Percentiles rank a stretch among this genome's conserved stretches.
Conservation (phyloP, 2,329 filamentous ascomycete species). For the Plenodomus biglobosus region DNA sequence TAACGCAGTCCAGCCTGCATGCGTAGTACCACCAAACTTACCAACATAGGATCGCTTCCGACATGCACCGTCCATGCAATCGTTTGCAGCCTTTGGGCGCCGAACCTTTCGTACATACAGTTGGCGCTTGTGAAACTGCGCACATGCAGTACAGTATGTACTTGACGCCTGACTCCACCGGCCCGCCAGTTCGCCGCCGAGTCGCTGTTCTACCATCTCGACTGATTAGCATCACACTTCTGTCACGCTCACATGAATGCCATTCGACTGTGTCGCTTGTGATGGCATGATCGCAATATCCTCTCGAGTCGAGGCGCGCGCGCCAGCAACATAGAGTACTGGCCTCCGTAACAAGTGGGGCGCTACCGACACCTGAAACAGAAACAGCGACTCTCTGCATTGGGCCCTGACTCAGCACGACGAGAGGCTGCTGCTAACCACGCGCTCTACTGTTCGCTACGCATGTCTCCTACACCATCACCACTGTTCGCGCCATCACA, state of each 20-base stretch:
- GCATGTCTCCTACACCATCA: neutral
- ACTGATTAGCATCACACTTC: slow-evolving; percentile 15
- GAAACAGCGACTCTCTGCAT: slow-evolving; percentile 12
- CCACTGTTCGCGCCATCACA: slow-evolving; percentile 5
- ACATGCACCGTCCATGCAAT: slow-evolving; percentile 9
- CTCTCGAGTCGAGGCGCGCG: slow-evolving; percentile 23
- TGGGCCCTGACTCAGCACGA: slow-evolving; percentile 15
- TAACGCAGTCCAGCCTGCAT: no score
- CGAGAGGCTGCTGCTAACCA: slow-evolving; percentile 8
- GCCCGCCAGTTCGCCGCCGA: slow-evolving; percentile 7
- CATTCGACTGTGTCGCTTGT: slow-evolving; percentile 17
- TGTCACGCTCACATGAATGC: slow-evolving; percentile 16
- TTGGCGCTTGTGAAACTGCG: neutral
- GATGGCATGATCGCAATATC: slow-evolving; percentile 17
- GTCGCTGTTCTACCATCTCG: slow-evolving; percentile 10
- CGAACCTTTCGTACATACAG: neutral
- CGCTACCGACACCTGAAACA: slow-evolving; percentile 18
- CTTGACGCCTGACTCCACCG: neutral
- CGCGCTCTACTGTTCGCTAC: slow-evolving; percentile 2
- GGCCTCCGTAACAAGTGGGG: slow-evolving; percentile 15
- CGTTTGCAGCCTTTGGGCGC: neutral
- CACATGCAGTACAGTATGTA: neutral
- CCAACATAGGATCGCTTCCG: no score
- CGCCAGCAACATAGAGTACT: slow-evolving; percentile 20
- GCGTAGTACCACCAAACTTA: no score